Base-by-base conservation (phyloP, 1,139 yeast genomes). In the Pichia sp. region DNA sequence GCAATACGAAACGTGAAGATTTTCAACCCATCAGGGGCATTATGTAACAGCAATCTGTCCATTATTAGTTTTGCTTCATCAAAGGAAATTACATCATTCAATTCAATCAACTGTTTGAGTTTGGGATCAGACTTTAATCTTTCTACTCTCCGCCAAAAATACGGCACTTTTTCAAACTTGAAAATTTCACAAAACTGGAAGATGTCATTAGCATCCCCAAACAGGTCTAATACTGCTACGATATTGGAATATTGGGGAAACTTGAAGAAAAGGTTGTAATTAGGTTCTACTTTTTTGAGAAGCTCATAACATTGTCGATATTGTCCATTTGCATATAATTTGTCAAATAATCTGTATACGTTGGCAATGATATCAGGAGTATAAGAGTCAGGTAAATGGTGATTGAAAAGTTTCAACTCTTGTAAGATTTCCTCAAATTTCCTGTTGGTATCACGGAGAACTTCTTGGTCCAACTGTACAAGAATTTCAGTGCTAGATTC, bases 321-420 rank as follows among this genome's bases (percentile, higher is more conserved):
- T 27, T 49, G 43, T 34, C 38, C 46, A 29, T 51, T 51, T 5
- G 48, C 11, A 36, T 43, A 52, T 5, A 54, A 27, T 53, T 53
- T 52, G 16, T 47, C 42, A 36, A 53, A 53, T 3, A 44, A 16
- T 28, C 41, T 44, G 3, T 44, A 43, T 9, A 49, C 52, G 37
- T 41, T 39, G 4, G 36, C n/a, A 6, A 51, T 42, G 4, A 44
- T 34, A 31, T 48, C 50, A 3, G 49, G 49, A 0, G 54, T 49
- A 4, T 42, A 49, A 4, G 44, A 26, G 29, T 45, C 50, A 4
- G 50, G 50, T 9, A 29, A 31, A n/a, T 41, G 16, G 5, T 37
- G 34, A 33, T 44, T 29, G 29, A 45, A 48, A 36, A 26, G 37
- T 10, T 41, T 34, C 4, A 48, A 27, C 27, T 51, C 54, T 9